Evolutionary conservation across 2,329 filamentous ascomycete species (phyloP).

Genomic region (Periconia sp.): DNA sequence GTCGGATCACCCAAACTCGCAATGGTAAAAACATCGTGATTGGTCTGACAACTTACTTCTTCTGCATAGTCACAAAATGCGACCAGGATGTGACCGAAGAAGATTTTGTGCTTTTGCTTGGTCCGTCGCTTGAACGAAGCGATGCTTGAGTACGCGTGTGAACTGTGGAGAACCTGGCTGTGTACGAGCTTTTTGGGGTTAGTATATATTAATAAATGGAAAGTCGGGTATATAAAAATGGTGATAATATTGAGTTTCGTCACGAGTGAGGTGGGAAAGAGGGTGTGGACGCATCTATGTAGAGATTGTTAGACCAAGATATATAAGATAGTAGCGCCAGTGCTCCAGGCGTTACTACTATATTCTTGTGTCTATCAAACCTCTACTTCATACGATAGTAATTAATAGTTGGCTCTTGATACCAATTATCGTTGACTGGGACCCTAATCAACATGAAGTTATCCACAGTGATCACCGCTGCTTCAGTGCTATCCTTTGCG

Average conservation of each 20-base stretch:
- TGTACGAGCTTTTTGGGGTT: too few relatives aligned
- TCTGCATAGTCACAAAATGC: not conserved
- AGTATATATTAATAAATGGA: too few relatives aligned
- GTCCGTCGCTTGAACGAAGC: slow-evolving; percentile 11
- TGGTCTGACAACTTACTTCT: slow-evolving; percentile 1
- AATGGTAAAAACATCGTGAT: slow-evolving; percentile 5
- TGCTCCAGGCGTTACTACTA: not conserved
- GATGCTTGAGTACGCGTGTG: slow-evolving; percentile 1
- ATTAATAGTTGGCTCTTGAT: not conserved
- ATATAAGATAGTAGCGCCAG: not conserved
- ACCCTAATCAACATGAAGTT: slow-evolving; percentile 23
- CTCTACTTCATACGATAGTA: not conserved
- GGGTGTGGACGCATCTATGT: slow-evolving; percentile 7
- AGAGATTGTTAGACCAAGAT: slow-evolving; percentile 3
- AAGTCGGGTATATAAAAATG: slow-evolving; percentile 6
- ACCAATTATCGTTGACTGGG: not conserved
- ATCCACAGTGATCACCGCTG: slow-evolving; percentile 15
- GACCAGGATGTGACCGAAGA: slow-evolving; percentile 6
- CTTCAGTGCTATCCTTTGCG: slow-evolving; percentile 22
- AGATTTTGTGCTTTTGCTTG: slow-evolving; percentile 4
- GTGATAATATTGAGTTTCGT: slow-evolving; percentile 5
- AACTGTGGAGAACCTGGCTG: slow-evolving; percentile 4
- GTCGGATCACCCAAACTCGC: slow-evolving; percentile 15
- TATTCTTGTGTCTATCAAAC: slow-evolving; percentile 1
- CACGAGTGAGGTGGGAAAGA: not conserved